Percentiles rank a stretch among this genome's conserved stretches.
Evolutionary conservation across 352 stramenopile genomes (phyloP).

Genomic region (Globisporangium middletonii): DNA sequence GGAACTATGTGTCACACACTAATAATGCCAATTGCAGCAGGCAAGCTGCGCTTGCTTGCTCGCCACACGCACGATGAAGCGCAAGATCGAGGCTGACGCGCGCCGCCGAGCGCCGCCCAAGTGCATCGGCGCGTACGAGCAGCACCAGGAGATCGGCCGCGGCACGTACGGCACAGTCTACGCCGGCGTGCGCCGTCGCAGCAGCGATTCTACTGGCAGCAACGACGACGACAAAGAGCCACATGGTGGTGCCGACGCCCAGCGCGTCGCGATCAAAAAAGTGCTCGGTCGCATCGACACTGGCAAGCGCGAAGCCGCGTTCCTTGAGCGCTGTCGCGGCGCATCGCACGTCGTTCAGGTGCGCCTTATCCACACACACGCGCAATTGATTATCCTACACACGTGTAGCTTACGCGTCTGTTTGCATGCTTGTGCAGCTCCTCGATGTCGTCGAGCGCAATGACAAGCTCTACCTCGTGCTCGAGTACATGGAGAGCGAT

Average conservation of each 20-base stretch:
- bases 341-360: slow-evolving; percentile 58
- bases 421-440: slow-evolving; percentile 22
- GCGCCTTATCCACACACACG: background rate
- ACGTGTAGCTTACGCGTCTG: background rate
- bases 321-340: slow-evolving; percentile 43
- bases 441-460: slow-evolving; percentile 49
- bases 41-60: too few relatives aligned
- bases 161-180: slow-evolving; percentile 81
- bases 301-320: slow-evolving; percentile 40
- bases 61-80: slow-evolving; percentile 11
- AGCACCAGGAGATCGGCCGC: slow-evolving; percentile 69
- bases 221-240: slow-evolving; percentile 1
- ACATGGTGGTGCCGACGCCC: background rate
- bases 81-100: slow-evolving; percentile 6
- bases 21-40: too few relatives aligned
- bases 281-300: slow-evolving; percentile 32
- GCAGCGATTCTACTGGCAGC: background rate
- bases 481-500: slow-evolving; percentile 81
- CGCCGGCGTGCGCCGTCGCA: slow-evolving; percentile 34
- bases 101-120: slow-evolving; percentile 30
- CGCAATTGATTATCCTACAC: background rate
- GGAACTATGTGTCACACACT: too few relatives aligned
- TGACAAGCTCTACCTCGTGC: slow-evolving; percentile 63
- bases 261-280: slow-evolving; percentile 74
- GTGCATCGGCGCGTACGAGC: slow-evolving; percentile 61